Percentiles rank a stretch among this genome's conserved stretches.
phyloP scores from a whole-genome alignment of 345 rosid genomes.

The Pistacia vera region DNA sequence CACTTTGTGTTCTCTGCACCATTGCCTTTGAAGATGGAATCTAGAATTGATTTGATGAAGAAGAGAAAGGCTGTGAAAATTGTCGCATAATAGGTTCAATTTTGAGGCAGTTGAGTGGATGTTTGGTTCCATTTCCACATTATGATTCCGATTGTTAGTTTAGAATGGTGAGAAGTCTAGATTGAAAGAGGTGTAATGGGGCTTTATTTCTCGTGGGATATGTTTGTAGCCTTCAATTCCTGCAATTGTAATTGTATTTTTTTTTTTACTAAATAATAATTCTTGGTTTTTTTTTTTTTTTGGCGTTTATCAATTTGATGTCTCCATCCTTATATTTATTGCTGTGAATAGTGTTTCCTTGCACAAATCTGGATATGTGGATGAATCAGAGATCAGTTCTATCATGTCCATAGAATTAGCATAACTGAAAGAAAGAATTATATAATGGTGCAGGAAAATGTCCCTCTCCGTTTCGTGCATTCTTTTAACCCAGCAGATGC shows the following conservation, averaged over 20 bases:
- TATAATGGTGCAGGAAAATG: no score
- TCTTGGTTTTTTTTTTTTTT: background rate
- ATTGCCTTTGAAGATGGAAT: constrained; percentile 70
- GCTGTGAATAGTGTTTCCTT: background rate
- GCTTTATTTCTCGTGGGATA: background rate
- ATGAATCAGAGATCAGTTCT: no score
- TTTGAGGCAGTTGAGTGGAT: constrained; percentile 7
- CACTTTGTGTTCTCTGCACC: constrained; percentile 59
- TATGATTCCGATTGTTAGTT: constrained; percentile 9
- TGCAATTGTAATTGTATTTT: background rate
- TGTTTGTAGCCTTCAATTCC: background rate
- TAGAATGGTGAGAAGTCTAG: constrained; percentile 9
- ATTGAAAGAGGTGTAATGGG: background rate
- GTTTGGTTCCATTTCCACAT: background rate
- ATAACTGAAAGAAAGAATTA: no score
- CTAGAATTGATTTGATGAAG: constrained; percentile 41
- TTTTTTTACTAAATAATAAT: background rate
- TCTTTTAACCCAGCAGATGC: background rate
- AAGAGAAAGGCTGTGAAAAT: constrained; percentile 39
- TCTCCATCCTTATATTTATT: background rate
- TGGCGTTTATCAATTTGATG: background rate
- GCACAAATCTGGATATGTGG: background rate
- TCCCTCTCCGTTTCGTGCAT: no score
- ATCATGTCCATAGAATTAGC: no score
- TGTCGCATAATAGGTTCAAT: constrained; percentile 13